A percentile compares a stretch with the other conserved stretches of the same genome.
Evolutionary conservation across 441 rosid genomes (phyloP).

Genomic region (Macaranga tanarius): DNA sequence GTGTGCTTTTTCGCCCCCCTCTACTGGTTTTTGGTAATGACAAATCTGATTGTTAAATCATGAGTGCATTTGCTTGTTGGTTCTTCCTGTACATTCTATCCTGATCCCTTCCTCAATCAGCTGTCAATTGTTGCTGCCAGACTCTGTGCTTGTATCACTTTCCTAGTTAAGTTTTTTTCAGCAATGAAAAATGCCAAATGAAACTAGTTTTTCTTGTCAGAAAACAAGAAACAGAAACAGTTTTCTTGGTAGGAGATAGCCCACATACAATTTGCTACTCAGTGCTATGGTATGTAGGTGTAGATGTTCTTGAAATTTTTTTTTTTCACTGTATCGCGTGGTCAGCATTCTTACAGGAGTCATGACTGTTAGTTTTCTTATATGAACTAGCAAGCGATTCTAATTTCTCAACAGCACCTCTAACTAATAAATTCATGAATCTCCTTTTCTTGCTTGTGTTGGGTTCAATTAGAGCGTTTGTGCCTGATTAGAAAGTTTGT

Average conservation of each 20-base stretch:
- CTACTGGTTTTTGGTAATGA: constrained; percentile 27
- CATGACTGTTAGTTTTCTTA: no score
- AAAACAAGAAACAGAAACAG: not conserved
- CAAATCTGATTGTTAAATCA: constrained; percentile 36
- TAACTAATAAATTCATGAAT: no score
- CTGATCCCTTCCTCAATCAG: constrained; percentile 27
- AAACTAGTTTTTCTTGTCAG: not conserved
- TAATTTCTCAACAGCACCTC: not conserved
- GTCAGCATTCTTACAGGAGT: no score
- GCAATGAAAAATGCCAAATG: constrained; percentile 23
- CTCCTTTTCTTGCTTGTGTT: no score
- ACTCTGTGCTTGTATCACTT: constrained; percentile 36
- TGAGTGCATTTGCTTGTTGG: constrained; percentile 39
- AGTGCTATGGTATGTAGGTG: not conserved
- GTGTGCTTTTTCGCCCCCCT: constrained; percentile 37
- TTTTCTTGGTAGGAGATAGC: not conserved
- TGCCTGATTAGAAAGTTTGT: no score
- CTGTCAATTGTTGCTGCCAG: constrained; percentile 32
- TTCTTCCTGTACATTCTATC: constrained; percentile 33
- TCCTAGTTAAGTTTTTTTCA: constrained; percentile 18
- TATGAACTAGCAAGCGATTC: no score
- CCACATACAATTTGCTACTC: not conserved
- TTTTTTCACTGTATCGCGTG: no score
- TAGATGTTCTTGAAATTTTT: not conserved
- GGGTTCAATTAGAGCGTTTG: no score